phyloP scores from a whole-genome alignment of 2,329 filamentous ascomycete species.

The Gaeumannomyces sp. region DNA sequence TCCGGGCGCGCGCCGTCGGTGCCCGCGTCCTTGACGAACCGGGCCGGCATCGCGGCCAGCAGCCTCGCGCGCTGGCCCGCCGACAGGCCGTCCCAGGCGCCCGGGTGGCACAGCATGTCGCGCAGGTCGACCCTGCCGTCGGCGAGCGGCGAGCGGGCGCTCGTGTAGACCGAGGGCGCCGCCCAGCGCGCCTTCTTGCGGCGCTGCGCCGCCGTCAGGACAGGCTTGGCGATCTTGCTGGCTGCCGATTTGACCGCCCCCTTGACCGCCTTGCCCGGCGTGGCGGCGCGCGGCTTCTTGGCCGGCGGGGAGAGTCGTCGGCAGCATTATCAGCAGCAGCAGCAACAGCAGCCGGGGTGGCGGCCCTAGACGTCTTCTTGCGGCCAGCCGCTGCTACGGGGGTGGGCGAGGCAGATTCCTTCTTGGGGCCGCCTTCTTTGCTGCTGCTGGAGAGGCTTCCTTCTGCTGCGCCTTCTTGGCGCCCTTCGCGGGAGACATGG shows the following conservation, averaged over 20 bases:
- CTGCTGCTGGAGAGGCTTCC: background rate
- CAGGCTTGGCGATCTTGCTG: background rate
- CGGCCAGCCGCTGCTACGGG: no score
- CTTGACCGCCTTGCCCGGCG: conserved; percentile 12
- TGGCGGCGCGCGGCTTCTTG: background rate
- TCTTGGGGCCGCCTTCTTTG: background rate
- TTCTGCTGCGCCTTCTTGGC: background rate
- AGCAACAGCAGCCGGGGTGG: background rate
- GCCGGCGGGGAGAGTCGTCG: conserved; percentile 1
- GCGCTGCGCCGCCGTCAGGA: conserved; percentile 18
- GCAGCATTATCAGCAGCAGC: background rate
- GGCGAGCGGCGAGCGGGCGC: conserved; percentile 28
- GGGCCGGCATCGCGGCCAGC: conserved; percentile 30
- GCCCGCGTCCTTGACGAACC: conserved; percentile 25
- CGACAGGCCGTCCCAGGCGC: conserved; percentile 31
- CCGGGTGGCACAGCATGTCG: conserved; percentile 29
- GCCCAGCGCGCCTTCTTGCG: conserved; percentile 20
- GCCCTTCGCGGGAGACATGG: background rate
- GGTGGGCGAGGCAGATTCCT: background rate
- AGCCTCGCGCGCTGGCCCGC: conserved; percentile 27
- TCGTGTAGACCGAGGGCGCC: conserved; percentile 28
- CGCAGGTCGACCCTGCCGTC: conserved; percentile 25
- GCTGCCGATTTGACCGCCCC: conserved; percentile 12
- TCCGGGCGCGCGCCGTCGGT: conserved; percentile 29
- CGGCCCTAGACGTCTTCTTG: background rate